These are phyloP conservation scores for Pythium brassicae DNA, from an alignment of 352 stramenopile species.

Conservation along the genomic window DNA sequence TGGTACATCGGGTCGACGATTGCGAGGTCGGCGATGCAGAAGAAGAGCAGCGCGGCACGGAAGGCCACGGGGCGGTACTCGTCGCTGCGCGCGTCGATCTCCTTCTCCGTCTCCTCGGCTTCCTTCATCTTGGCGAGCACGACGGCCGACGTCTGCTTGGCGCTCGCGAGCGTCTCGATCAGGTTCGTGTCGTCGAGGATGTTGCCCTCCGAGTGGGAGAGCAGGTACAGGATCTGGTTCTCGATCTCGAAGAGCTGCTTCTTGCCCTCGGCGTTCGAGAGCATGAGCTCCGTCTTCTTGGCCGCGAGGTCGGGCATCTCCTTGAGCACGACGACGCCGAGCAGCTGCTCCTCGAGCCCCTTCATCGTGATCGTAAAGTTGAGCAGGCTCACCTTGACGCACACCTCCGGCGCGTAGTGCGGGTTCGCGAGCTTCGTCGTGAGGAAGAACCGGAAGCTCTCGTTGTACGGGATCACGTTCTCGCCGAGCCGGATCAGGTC, in stretches of 20 bases:
- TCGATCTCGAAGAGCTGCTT: constrained; percentile 90
- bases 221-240: constrained; percentile 89
- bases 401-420: constrained; percentile 90
- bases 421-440: constrained; percentile 91
- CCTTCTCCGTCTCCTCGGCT: constrained; percentile 86
- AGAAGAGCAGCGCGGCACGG: constrained; percentile 86
- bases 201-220: constrained; percentile 90
- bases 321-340: constrained; percentile 86
- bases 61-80: constrained; percentile 87
- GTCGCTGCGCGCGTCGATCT: constrained; percentile 86
- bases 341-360: constrained; percentile 88
- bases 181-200: constrained; percentile 92
- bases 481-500: constrained; percentile 91
- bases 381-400: constrained; percentile 89
- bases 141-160: constrained; percentile 74
- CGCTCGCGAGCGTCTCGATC: constrained; percentile 86
- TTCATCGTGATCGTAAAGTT: constrained; percentile 94
- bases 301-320: constrained; percentile 87
- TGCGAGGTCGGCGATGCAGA: constrained; percentile 87
- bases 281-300: constrained; percentile 89
- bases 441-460: constrained; percentile 89
- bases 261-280: constrained; percentile 87
- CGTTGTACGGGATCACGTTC: constrained; percentile 91
- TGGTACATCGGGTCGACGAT: constrained; percentile 90
- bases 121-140: constrained; percentile 90